Base-by-base conservation (phyloP, 2,329 filamentous ascomycete species). In the Zymoseptoria passerinii region DNA sequence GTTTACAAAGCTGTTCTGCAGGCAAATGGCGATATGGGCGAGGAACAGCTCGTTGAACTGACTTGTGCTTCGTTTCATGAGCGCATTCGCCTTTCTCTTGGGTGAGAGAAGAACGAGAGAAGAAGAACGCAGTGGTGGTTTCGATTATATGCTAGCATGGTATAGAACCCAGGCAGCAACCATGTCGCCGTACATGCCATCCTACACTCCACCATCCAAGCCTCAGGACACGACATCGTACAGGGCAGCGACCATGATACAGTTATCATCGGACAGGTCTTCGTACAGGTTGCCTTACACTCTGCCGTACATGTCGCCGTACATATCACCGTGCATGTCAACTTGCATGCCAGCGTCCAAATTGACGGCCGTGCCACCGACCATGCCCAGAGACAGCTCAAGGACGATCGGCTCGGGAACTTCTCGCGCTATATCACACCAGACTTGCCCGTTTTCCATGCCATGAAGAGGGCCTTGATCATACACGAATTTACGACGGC, bases 81-180 rank as follows among this genome's bases (percentile, higher is more conserved):
- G 54, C 62, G 62, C 8, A 66, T 71, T 29, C 61, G 69, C 18
- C 10, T 66, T 10, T 70, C 68, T 6, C 56, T 71, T 44, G 35
- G 35, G 10, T 44, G 35, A 44, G 16, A 7, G 4, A 6, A 16
- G 35, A 44, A n/a, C 5, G 35, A 16, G 9, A 16, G 35, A 13
- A 44, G 35, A 44, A 16, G 23, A 23, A 23, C 23, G 4, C 2
- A 23, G 35, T 44, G 35, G 35, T 44, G 5, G n/a, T n/a, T n/a
- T n/a, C n/a, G n/a, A n/a, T n/a, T 16, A n/a, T 16, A 16, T 44
- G 35, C 35, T 13, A 44, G 10, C n/a, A 44, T 16, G 35, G 5
- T 16, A 13, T 5, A 10, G n/a, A 6, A 16, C n/a, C 16, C 35
- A 16, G 10, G 13, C 35, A 16, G n/a, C 35, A 13, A 44, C 3